Conservation (phyloP, 306 rosid genomes). For the Begonia peltatifolia region DNA sequence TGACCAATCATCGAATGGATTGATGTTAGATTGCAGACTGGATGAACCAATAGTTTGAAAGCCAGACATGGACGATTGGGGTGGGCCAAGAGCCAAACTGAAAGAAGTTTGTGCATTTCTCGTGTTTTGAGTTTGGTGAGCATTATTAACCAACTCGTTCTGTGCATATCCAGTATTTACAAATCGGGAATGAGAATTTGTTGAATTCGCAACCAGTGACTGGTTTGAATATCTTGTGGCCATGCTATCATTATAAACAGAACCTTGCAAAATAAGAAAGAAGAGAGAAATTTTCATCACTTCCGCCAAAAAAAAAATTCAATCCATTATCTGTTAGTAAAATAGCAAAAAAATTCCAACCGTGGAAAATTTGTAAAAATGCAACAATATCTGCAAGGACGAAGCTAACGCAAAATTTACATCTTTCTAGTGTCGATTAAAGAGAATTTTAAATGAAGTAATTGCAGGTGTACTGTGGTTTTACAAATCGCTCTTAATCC, state of each 20-base stretch:
- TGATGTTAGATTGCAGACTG: slow-evolving; percentile 32
- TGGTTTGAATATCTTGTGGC: slow-evolving; percentile 45
- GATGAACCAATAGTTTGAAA: slow-evolving; percentile 44
- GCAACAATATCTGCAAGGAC: too few species aligned
- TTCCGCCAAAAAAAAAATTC: too few species aligned
- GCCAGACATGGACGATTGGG: slow-evolving; percentile 61
- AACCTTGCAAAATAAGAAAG: not conserved
- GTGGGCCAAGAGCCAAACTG: slow-evolving; percentile 82
- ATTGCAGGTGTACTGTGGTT: too few species aligned
- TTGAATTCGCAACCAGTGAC: slow-evolving; percentile 31
- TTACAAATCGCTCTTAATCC: too few species aligned
- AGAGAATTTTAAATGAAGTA: too few species aligned
- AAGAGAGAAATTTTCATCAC: slow-evolving; percentile 1
- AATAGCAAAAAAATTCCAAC: too few species aligned
- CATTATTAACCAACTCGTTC: slow-evolving; percentile 32
- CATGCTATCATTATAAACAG: slow-evolving; percentile 49
- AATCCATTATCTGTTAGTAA: too few species aligned
- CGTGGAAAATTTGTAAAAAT: too few species aligned
- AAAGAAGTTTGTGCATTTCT: slow-evolving; percentile 35
- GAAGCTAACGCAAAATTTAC: too few species aligned
- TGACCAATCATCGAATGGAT: slow-evolving; percentile 85
- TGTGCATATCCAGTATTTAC: slow-evolving; percentile 38
- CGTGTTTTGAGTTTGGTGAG: slow-evolving; percentile 37
- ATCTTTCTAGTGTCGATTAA: too few species aligned
- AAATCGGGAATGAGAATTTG: slow-evolving; percentile 38